Base-by-base conservation (phyloP, 179 eudicot species). In the Corrigiola litoralis region DNA sequence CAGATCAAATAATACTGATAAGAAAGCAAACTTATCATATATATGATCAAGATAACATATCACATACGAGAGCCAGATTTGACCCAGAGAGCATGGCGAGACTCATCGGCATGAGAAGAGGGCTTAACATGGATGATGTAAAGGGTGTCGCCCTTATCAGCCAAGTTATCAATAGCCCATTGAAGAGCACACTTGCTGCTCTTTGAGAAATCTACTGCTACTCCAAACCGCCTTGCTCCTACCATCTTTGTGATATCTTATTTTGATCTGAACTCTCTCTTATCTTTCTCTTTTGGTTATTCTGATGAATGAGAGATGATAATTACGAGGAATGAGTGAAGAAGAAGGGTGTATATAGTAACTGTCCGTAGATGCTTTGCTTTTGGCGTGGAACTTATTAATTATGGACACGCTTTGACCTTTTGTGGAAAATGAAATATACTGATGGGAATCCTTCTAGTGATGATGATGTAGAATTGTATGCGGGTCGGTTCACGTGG, bases 161-260 rank as follows among this genome's bases (percentile, higher is more conserved):
- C 79, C 40, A 90, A 34, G 71, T 90, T 92, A 42, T 90, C 84
- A 54, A 92, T 72, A 0, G 97, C 84, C 98, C 98, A 92, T 70
- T 67, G 57, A 58, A 92, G 81, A 0, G 98, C 98, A 60, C 71
- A 66, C 21, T 73, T 87, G 83, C 98, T 90, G 67, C 95, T 79
- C 40, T 72, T 73, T 20, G 98, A 92, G 80, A 85, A 90, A 71
- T 92, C 98, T 11, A 92, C 66, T 1, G 98, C 98, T 52, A 92
- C 86, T 0, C 98, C 98, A 0, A 92, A 57, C 53, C 68, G 82
- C 52, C 82, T 82, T 13, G 80, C 84, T 45, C 54, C 58, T 51
- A 17, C 66, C 85, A 69, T 83, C 14, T 27, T 66, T 24, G 11
- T 66, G 56, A 23, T 48, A 21, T 60, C 18, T 37, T 41, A 63